Base-by-base conservation (phyloP, 768 basidiomycete species). In the Gautieria morchelliformis region DNA sequence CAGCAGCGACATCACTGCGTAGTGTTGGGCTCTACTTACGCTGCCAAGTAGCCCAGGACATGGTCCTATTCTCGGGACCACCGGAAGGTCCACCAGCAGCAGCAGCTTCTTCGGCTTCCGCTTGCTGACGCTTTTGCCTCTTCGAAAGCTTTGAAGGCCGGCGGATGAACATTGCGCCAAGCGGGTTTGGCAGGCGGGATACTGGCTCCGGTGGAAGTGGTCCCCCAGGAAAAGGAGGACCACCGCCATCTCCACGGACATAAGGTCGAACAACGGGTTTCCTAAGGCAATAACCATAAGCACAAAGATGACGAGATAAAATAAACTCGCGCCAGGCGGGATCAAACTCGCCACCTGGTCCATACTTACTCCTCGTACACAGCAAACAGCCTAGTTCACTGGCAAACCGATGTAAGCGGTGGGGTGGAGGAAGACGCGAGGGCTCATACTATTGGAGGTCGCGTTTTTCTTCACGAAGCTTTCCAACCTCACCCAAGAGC, bases 291-390 rank as follows among this genome's bases (percentile, higher is more conserved):
- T 44, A 45, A n/a, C 52, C 27, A 59, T 19, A 17, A 32, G 30
- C 42, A 47, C 52, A 19, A 5, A 58, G n/a, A 59, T 41, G n/a
- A 49, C 17, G 35, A 22, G 11, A 24, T 40, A 49, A 40, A 15
- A 37, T 37, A n/a, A 20, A 11, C 17, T 47, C 65, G 14, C 35
- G 64, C 89, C 90, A 92, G n/a, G 87, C 83, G 8, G 84, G 79
- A 64, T 90, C 85, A 64, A 87, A 93, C 67, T 89, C 85, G 52
- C 90, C 90, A 56, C 88, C 89, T n/a, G 88, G 83, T 5, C 84
- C 84, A 62, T 89, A 88, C 65, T 87, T 87, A 41, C 86, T 76
- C 67, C 81, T 83, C 75, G 85, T 75, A 62, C 76, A 74, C 59
- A 92, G 68, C 24, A 93, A 72, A 57, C 76, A 80, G 27, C 86